Conservation (phyloP, 495 filamentous ascomycete species). For the Gamarada debralockiae region DNA sequence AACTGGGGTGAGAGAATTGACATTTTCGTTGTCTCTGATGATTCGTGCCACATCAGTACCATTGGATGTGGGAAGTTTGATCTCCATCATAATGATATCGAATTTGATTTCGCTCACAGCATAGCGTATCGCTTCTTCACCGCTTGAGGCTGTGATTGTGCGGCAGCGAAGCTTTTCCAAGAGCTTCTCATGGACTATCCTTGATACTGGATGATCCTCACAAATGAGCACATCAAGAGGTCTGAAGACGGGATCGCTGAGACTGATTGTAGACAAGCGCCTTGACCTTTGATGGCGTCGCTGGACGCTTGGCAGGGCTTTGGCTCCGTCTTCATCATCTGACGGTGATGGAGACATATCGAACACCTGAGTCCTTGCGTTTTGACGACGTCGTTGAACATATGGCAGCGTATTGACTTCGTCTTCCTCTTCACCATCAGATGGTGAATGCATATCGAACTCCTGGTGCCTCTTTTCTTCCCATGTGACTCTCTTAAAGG, state of each 20-base stretch:
- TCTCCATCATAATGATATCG: slow-evolving; percentile 98
- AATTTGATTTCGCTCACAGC: slow-evolving; percentile 90
- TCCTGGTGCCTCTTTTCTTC: too few species aligned
- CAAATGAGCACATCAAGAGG: slow-evolving; percentile 93
- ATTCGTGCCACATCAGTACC: slow-evolving; percentile 94
- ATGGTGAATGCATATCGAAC: too few species aligned
- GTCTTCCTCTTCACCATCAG: too few species aligned
- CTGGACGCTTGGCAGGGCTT: slow-evolving; percentile 87
- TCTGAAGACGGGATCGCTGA: slow-evolving; percentile 80
- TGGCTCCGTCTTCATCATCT: slow-evolving; percentile 90
- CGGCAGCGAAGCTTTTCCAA: slow-evolving; percentile 93
- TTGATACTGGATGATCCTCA: slow-evolving; percentile 94
- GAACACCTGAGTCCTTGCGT: slow-evolving; percentile 89
- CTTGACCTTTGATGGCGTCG: slow-evolving; percentile 87
- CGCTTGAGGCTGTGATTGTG: slow-evolving; percentile 83
- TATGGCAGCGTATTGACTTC: too few species aligned
- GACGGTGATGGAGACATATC: slow-evolving; percentile 97
- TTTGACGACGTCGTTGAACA: too few species aligned
- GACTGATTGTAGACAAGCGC: slow-evolving; percentile 81
- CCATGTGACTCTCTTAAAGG: too few species aligned
- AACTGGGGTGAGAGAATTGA: slow-evolving; percentile 88
- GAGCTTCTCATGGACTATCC: slow-evolving; percentile 93
- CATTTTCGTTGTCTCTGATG: slow-evolving; percentile 92
- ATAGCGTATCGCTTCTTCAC: slow-evolving; percentile 84
- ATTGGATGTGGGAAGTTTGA: slow-evolving; percentile 88